A percentile compares a stretch with the other conserved stretches of the same genome.
Evolutionary conservation across 169 alveolate species (phyloP).

Genomic region (Plasmodium vinckei): DNA sequence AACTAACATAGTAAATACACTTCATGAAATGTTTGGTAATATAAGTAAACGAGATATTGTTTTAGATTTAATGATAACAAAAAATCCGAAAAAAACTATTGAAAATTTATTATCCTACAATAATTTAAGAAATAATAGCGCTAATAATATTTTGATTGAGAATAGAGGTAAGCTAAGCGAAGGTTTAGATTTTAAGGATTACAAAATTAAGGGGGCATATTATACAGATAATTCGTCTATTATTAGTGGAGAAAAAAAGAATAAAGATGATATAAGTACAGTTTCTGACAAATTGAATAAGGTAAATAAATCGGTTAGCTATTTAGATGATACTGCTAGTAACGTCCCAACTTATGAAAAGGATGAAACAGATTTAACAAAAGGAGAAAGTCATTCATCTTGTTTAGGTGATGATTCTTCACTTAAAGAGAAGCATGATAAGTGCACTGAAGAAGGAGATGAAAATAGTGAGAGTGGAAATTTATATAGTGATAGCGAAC

Average conservation of each 20-base stretch:
- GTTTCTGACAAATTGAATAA: too few relatives aligned
- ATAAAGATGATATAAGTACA: neutral
- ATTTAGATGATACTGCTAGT: neutral
- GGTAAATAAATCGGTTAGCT: too few relatives aligned
- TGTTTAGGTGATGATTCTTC: neutral
- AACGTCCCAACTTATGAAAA: neutral
- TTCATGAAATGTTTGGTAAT: constrained; percentile 67
- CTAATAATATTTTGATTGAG: neutral
- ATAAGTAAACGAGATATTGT: constrained; percentile 61
- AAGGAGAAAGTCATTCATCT: neutral
- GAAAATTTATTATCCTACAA: constrained; percentile 36
- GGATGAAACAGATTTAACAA: neutral
- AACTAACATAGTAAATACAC: constrained; percentile 44
- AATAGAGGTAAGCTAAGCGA: neutral
- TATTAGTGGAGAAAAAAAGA: neutral
- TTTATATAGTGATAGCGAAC: neutral
- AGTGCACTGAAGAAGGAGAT: neutral
- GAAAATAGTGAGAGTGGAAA: neutral
- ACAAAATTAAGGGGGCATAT: too few relatives aligned
- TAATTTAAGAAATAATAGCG: neutral
- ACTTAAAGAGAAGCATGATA: neutral
- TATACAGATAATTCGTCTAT: too few relatives aligned
- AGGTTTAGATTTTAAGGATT: too few relatives aligned
- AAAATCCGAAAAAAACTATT: constrained; percentile 60
- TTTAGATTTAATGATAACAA: constrained; percentile 71